Evolutionary conservation across 192 early-diverging fungal genomes (phyloP).

Genomic region (Backusella westeae): DNA sequence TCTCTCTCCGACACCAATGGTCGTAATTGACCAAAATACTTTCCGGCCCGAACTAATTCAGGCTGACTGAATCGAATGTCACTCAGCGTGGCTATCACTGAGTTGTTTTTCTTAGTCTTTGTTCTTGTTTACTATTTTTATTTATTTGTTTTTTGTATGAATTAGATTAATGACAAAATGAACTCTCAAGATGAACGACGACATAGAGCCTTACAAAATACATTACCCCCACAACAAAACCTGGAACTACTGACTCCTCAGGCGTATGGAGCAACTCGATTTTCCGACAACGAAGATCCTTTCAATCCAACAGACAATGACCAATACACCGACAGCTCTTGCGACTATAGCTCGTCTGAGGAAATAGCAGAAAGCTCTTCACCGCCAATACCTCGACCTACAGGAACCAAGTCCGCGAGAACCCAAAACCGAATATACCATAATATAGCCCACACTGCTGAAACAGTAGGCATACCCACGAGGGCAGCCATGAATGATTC

Average conservation of each 20-base stretch:
- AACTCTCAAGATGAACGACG: not conserved
- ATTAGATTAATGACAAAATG: not conserved
- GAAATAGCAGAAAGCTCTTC: not conserved
- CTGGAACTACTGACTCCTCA: not conserved
- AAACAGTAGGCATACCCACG: not conserved
- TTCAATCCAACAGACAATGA: not conserved
- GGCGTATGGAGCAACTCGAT: not conserved
- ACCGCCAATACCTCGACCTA: not conserved
- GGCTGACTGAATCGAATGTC: too few species aligned
- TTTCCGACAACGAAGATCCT: not conserved
- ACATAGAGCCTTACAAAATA: not conserved
- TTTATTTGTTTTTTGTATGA: not conserved
- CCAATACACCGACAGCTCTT: not conserved
- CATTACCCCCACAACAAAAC: not conserved
- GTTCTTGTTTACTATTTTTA: not conserved
- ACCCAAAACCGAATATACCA: not conserved
- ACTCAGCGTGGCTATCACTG: too few species aligned
- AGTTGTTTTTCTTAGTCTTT: not conserved
- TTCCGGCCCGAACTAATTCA: too few species aligned
- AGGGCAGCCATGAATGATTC: not conserved
- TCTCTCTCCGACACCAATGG: too few species aligned
- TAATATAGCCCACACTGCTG: not conserved
- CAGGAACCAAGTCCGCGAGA: not conserved
- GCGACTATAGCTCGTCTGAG: not conserved
- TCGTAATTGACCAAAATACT: too few species aligned